Conservation (phyloP, 257 asterid genomes). For the Gardenia jasminoides region DNA sequence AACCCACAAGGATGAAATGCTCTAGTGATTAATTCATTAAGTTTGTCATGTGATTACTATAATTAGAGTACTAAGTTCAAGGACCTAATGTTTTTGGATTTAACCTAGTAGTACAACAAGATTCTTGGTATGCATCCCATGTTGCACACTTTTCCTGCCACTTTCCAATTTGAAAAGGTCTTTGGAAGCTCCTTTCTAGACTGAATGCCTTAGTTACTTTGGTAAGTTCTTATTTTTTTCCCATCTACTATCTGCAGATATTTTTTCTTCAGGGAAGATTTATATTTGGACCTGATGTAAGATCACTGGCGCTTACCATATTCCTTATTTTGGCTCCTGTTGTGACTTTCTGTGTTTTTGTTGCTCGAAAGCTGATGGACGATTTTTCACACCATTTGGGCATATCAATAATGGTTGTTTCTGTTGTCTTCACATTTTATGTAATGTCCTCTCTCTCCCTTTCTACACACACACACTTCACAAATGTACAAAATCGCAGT, state of each 20-base stretch:
- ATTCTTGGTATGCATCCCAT: not conserved
- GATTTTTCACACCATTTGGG: slow-evolving; percentile 71
- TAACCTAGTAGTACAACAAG: not conserved
- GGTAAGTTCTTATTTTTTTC: slow-evolving; percentile 18
- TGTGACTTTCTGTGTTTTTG: slow-evolving; percentile 75
- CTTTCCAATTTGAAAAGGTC: not conserved
- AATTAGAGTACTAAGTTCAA: not conserved
- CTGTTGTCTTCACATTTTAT: slow-evolving; percentile 62
- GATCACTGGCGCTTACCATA: slow-evolving; percentile 80
- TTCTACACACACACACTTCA: too few species aligned
- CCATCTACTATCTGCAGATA: slow-evolving; percentile 52
- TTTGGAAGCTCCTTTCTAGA: not conserved
- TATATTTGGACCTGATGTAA: slow-evolving; percentile 91
- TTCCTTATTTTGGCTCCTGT: slow-evolving; percentile 86
- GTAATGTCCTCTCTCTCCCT: slow-evolving; percentile 44
- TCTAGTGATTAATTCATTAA: not conserved
- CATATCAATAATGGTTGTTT: slow-evolving; percentile 68
- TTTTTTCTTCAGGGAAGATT: slow-evolving; percentile 86
- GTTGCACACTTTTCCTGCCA: slow-evolving; percentile 2
- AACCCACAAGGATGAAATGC: not conserved
- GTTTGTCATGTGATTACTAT: not conserved
- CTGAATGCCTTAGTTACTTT: not conserved
- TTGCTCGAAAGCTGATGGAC: slow-evolving; percentile 77
- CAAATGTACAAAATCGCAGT: not conserved
- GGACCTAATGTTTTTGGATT: not conserved